Evolutionary conservation across 1,139 yeast species (phyloP).

Genomic region (Kurtzmaniella quercitrusa): DNA sequence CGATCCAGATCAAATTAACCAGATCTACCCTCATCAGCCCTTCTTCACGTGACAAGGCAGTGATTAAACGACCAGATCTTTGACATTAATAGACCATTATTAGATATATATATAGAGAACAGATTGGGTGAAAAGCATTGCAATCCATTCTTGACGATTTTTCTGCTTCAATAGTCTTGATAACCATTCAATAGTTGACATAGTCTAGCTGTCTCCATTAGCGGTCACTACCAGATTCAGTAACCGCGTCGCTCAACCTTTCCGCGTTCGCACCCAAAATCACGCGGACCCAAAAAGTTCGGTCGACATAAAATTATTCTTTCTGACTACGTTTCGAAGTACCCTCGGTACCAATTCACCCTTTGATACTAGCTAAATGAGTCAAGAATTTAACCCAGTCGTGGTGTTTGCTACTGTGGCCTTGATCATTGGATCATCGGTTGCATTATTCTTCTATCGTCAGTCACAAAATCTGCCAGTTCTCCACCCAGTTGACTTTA

Average conservation of each 20-base stretch:
- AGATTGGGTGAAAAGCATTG: too few relatives aligned
- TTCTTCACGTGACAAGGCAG: too few relatives aligned
- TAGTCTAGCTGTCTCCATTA: too few relatives aligned
- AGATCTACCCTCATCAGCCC: too few relatives aligned
- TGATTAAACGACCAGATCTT: too few relatives aligned
- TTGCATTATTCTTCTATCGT: conserved; percentile 34
- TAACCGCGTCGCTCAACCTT: not conserved
- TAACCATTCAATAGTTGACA: too few relatives aligned
- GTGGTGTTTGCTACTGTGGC: conserved; percentile 38
- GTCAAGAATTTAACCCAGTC: conserved; percentile 33
- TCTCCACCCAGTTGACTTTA: conserved; percentile 62
- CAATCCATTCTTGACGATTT: too few relatives aligned
- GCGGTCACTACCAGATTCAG: too few relatives aligned
- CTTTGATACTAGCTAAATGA: not conserved
- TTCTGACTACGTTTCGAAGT: not conserved
- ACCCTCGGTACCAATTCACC: not conserved
- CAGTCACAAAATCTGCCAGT: conserved; percentile 42
- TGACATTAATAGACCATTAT: too few relatives aligned
- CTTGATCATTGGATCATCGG: conserved; percentile 34
- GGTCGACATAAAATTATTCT: not conserved
- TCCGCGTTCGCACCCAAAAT: not conserved
- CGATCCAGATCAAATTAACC: too few relatives aligned
- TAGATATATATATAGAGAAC: too few relatives aligned
- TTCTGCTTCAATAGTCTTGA: too few relatives aligned
- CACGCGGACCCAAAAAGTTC: not conserved